Evolutionary conservation across 1,139 yeast species (phyloP).

Genomic region (Pneumocystis jirovecii): DNA sequence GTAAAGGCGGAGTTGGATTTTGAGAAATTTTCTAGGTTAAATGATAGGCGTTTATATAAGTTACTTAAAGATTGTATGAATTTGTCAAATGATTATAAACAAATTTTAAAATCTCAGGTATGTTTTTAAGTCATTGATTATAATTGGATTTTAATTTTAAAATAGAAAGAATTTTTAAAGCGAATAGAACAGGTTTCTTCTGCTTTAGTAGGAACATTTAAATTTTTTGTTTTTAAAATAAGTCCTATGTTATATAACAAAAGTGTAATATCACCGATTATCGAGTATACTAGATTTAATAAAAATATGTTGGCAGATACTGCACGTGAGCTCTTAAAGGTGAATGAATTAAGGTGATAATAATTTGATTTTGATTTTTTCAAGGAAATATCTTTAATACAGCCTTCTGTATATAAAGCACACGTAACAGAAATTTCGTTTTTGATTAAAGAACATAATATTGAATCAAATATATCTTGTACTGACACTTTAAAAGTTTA

Average conservation of each 20-base stretch:
- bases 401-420: constrained; percentile 51
- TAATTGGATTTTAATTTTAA: constrained; percentile 1
- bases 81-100: constrained; percentile 44
- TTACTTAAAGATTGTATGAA: constrained; percentile 42
- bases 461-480: constrained; percentile 1
- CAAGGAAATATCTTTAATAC: constrained; percentile 42
- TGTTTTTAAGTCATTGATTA: constrained; percentile 30
- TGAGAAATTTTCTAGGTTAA: constrained; percentile 36
- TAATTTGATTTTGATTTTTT: constrained; percentile 31
- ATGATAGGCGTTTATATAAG: constrained; percentile 43
- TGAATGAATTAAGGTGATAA: constrained; percentile 29
- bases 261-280: constrained; percentile 43
- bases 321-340: constrained; percentile 7
- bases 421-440: constrained; percentile 37
- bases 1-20: constrained; percentile 36
- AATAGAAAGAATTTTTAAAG: constrained; percentile 37
- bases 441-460: neutral
- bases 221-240: constrained; percentile 45
- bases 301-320: neutral
- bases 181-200: constrained; percentile 10
- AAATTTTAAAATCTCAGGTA: constrained; percentile 44
- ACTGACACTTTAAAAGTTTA: constrained; percentile 43
- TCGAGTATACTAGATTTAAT: constrained; percentile 21
- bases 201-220: constrained; percentile 25
- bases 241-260: constrained; percentile 51